phyloP scores from a whole-genome alignment of 306 rosid genomes.

The Citrullus amarus region DNA sequence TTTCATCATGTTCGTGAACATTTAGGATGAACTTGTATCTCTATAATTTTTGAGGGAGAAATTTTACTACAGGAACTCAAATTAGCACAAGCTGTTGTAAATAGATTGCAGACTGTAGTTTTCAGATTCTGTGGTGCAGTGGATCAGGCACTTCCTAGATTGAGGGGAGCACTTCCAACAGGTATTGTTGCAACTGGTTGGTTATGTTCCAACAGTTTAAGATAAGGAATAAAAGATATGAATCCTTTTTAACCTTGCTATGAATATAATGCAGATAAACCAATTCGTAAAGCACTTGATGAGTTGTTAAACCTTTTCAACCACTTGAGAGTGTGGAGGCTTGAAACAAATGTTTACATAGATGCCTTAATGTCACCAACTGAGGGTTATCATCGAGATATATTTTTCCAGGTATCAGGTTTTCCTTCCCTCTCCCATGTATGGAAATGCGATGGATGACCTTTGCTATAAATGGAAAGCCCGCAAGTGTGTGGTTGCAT shows the following conservation, averaged over 20 bases:
- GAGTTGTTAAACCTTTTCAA: slow-evolving; percentile 69
- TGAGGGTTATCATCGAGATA: slow-evolving; percentile 70
- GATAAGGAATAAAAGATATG: not conserved
- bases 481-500: not conserved
- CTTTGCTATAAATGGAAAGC: not conserved
- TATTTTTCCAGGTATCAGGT: slow-evolving; percentile 75
- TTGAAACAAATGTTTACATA: slow-evolving; percentile 52
- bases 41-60: not conserved
- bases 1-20: not conserved
- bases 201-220: slow-evolving; percentile 1
- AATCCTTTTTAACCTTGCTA: not conserved
- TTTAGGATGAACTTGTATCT: not conserved
- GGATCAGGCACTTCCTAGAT: slow-evolving; percentile 82
- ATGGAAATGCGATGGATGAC: not conserved
- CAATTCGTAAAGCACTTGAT: slow-evolving; percentile 74
- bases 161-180: slow-evolving; percentile 80
- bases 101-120: slow-evolving; percentile 84
- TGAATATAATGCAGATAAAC: slow-evolving; percentile 52
- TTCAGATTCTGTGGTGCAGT: slow-evolving; percentile 83
- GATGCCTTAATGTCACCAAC: slow-evolving; percentile 85
- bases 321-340: slow-evolving; percentile 77
- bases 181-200: slow-evolving; percentile 32
- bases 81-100: slow-evolving; percentile 72
- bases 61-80: slow-evolving; percentile 54
- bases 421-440: not conserved